Conservation (phyloP, 1,284 basidiomycete genomes). For the Xerocomus subilludens region DNA sequence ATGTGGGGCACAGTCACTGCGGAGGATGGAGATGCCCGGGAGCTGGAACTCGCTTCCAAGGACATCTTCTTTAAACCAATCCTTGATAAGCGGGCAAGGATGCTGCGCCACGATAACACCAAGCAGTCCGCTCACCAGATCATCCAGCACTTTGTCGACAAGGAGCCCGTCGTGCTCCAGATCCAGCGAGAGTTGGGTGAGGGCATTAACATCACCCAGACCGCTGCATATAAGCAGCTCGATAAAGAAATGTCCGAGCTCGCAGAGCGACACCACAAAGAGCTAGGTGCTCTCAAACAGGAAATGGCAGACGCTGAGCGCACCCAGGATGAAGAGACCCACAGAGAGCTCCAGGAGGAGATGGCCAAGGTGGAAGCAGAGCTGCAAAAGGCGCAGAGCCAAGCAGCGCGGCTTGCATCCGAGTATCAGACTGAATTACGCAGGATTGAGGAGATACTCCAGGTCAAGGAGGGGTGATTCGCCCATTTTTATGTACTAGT, state of each 20-base stretch:
- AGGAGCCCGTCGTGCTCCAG: constrained; percentile 52
- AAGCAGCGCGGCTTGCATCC: constrained; percentile 48
- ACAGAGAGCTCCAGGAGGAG: constrained; percentile 47
- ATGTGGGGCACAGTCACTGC: constrained; percentile 61
- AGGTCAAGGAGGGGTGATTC: constrained; percentile 50
- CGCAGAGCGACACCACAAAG: constrained; percentile 54
- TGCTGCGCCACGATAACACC: constrained; percentile 55
- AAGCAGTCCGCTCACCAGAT: constrained; percentile 53
- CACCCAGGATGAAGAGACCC: constrained; percentile 50
- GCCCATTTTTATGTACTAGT: constrained; percentile 43
- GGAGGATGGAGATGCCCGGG: constrained; percentile 52
- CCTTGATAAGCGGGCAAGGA: constrained; percentile 56
- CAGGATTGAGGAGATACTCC: constrained; percentile 51
- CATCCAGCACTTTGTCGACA: constrained; percentile 52
- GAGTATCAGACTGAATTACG: constrained; percentile 53
- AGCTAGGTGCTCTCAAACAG: constrained; percentile 50
- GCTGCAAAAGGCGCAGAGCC: constrained; percentile 46
- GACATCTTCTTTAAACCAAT: constrained; percentile 57
- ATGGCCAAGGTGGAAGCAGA: constrained; percentile 48
- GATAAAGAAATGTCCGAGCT: constrained; percentile 52
- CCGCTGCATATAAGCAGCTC: constrained; percentile 51
- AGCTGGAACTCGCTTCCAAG: constrained; percentile 54
- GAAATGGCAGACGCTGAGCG: constrained; percentile 50
- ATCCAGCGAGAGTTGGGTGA: constrained; percentile 59
- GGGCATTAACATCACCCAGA: constrained; percentile 54